phyloP scores from a whole-genome alignment of 2,329 filamentous ascomycete species.

The Colletotrichum somersetense region DNA sequence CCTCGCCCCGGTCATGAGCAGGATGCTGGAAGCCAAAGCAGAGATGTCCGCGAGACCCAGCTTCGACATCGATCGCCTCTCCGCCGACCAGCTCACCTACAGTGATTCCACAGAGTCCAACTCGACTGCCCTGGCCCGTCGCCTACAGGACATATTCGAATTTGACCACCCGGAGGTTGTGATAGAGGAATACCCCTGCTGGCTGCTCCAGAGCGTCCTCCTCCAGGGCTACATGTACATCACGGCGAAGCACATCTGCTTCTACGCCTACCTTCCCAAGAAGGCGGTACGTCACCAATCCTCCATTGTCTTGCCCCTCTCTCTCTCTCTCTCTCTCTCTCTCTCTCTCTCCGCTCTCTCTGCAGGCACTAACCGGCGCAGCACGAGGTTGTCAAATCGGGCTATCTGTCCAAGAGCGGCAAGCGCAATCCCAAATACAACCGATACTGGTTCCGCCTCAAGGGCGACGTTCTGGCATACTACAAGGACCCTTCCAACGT shows the following conservation, averaged over 20 bases:
- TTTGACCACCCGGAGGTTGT: constrained; percentile 88
- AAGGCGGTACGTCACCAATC: constrained; percentile 73
- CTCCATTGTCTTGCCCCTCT: neutral
- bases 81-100: constrained; percentile 53
- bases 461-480: constrained; percentile 92
- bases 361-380: constrained; percentile 49
- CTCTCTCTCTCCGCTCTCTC: no score
- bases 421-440: constrained; percentile 89
- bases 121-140: constrained; percentile 73
- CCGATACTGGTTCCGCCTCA: constrained; percentile 93
- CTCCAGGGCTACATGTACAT: constrained; percentile 97
- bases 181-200: constrained; percentile 93
- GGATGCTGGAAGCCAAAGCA: constrained; percentile 80
- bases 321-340: constrained; percentile 22
- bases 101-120: constrained; percentile 52
- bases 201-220: constrained; percentile 90
- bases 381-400: constrained; percentile 84
- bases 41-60: constrained; percentile 71
- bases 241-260: constrained; percentile 92
- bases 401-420: constrained; percentile 89
- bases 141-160: constrained; percentile 86
- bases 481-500: constrained; percentile 85
- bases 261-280: constrained; percentile 96
- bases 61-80: constrained; percentile 65
- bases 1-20: constrained; percentile 79